Evolutionary conservation across 129 eudicot species (phyloP), one percentile per base, ranked within the genome.

Genomic region (Lonicera japonica): DNA sequence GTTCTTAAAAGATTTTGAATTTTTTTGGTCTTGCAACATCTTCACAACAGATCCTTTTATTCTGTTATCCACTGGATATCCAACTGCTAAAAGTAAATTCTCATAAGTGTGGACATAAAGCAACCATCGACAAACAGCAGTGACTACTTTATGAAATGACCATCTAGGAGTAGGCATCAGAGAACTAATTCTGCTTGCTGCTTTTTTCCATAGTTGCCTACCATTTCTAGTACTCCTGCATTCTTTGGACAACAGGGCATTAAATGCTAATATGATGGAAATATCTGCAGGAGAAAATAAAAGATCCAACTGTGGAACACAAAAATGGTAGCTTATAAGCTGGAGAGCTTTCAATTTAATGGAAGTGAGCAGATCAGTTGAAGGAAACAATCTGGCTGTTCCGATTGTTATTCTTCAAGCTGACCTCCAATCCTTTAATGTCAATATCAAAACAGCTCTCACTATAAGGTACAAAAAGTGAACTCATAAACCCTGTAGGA

Each of bases 141-240:
- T 36, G 62, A 61, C 81, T 67, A 80, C 58, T 57, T 74, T 80
- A 63, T 71, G 58, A 73, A 80, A 70, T 63, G 86, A 74, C 77
- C 77, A 79, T 70, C 64, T 75, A 64, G 67, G 82, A 50, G 77
- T 70, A 24, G 82, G 70, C 54, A 75, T 65, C 76, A 80, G 57
- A 61, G 77, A 78, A 56, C 77, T 69, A 38, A 83, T 77, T 70
- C 77, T 83, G 65, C 57, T 69, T 64, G 87, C 82, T 18, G 82
- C 89, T 82, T 78, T 75, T 58, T 73, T 78, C 99, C 99, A 94
- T 20, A 94, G 80, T 45, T 82, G 89, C 75, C 69, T 82, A 65
- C 96, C 99, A 60, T 62, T 73, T 80, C 95, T 88, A 25, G 73
- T n/a, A 57, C 56, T 36, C 19, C 52, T 67, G 54, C 69, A 21